Evolutionary conservation across 2,329 filamentous ascomycete genomes (phyloP).

Genomic region (Beauveria australis): DNA sequence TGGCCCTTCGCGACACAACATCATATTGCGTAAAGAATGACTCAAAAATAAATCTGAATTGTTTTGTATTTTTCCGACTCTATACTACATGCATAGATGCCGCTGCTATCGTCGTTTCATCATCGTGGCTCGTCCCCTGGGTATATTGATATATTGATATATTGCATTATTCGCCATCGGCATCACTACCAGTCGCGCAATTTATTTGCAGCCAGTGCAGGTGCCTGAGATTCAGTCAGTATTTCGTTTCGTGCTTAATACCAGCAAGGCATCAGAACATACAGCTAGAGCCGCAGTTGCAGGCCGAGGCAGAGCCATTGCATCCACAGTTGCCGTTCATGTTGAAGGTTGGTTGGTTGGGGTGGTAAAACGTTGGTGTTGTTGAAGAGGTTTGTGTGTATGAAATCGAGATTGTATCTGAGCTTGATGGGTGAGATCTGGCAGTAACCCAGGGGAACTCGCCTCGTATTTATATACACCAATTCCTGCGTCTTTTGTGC

Average conservation of each 20-base stretch:
- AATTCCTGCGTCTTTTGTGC: slow-evolving; percentile 9
- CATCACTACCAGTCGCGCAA: not conserved
- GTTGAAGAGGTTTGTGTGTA: not conserved
- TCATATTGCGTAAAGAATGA: no score
- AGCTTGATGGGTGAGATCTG: not conserved
- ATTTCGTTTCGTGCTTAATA: not conserved
- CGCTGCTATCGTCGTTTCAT: not conserved
- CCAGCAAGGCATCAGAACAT: not conserved
- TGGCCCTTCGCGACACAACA: no score
- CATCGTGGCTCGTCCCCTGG: slow-evolving; percentile 1
- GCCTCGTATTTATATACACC: slow-evolving; percentile 1
- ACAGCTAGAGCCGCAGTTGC: slow-evolving; percentile 12
- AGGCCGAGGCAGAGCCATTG: slow-evolving; percentile 12
- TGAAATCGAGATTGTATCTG: slow-evolving; percentile 8
- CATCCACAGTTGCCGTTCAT: slow-evolving; percentile 12
- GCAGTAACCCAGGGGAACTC: not conserved
- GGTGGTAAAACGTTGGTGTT: not conserved
- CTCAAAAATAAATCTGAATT: no score
- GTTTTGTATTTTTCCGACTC: no score
- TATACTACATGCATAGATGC: no score
- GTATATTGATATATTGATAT: not conserved
- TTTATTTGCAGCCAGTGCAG: slow-evolving; percentile 11
- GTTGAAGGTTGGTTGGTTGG: slow-evolving; percentile 5
- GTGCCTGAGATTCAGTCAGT: slow-evolving; percentile 1
- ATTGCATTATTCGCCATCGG: not conserved